Evolutionary conservation across 108 stramenopile species (phyloP).

Genomic region (Pseudonitzschia multistriata): DNA sequence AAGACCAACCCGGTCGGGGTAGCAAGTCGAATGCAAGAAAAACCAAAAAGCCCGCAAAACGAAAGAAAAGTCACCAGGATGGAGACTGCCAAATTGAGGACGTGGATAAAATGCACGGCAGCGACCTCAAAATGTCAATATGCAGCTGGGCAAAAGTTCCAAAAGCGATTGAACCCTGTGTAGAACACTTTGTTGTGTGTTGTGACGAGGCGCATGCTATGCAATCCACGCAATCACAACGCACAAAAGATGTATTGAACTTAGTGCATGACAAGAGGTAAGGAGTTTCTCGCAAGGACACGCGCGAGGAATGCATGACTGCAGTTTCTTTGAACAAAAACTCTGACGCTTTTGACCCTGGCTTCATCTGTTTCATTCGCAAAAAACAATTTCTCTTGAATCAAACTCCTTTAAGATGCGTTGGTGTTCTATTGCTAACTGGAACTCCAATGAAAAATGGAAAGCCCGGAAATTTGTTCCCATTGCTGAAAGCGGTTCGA

Average conservation of each 20-base stretch:
- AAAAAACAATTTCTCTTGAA: no score
- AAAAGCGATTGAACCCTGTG: constrained; percentile 21
- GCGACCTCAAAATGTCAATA: constrained; percentile 37
- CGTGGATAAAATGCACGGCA: not conserved
- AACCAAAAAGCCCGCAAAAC: constrained; percentile 15
- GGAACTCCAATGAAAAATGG: constrained; percentile 95
- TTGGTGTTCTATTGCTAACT: constrained; percentile 70
- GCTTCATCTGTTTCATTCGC: not conserved
- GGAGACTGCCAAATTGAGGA: not conserved
- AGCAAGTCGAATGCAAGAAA: constrained; percentile 23
- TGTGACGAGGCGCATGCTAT: constrained; percentile 81
- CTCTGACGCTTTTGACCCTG: not conserved
- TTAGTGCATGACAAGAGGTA: constrained; percentile 42
- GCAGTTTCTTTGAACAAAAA: not conserved
- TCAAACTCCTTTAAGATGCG: constrained; percentile 47
- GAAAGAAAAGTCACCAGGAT: constrained; percentile 2
- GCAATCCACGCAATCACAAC: constrained; percentile 61
- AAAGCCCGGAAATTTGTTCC: constrained; percentile 76
- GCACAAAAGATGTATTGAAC: constrained; percentile 62
- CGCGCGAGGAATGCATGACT: not conserved
- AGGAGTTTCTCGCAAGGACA: not conserved
- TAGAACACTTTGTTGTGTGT: constrained; percentile 57
- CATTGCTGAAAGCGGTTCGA: constrained; percentile 66
- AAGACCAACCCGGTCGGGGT: constrained; percentile 21
- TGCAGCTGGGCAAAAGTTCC: constrained; percentile 67